These are phyloP conservation scores for Monoraphidium neglectum DNA, from an alignment of 139 green algal genomes.

Conservation along the genomic window DNA sequence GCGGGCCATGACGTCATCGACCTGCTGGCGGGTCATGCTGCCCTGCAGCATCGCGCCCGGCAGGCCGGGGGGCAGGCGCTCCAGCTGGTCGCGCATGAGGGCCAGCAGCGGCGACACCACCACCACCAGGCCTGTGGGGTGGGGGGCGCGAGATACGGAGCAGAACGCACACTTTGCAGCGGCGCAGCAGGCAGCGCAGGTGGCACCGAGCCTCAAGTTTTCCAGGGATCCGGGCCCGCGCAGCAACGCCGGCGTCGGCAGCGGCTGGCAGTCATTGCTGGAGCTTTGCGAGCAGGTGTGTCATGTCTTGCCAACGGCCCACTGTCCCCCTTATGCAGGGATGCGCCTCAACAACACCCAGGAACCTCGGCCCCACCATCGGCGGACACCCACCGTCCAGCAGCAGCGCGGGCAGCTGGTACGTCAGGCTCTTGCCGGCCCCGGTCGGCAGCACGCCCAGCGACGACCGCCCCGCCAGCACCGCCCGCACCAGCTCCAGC, in stretches of 20 bases:
- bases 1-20: constrained; percentile 15
- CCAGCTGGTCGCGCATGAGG: constrained; percentile 92
- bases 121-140: constrained; percentile 62
- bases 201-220: no score
- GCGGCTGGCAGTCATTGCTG: no score
- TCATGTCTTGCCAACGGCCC: no score
- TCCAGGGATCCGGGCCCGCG: no score
- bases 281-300: no score
- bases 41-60: constrained; percentile 77
- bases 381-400: constrained; percentile 68
- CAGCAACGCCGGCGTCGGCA: no score
- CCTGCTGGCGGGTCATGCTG: constrained; percentile 47
- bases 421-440: constrained; percentile 91
- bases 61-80: constrained; percentile 69
- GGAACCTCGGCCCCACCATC: neutral
- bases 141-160: no score
- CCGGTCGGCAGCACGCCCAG: constrained; percentile 92
- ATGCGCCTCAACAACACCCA: neutral
- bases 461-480: constrained; percentile 70
- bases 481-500: constrained; percentile 65
- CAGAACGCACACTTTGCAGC: no score
- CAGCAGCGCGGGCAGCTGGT: constrained; percentile 88
- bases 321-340: no score
- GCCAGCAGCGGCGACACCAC: constrained; percentile 92
- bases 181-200: no score